Conservation (phyloP, 306 rosid genomes). For the Benincasa hispida region DNA sequence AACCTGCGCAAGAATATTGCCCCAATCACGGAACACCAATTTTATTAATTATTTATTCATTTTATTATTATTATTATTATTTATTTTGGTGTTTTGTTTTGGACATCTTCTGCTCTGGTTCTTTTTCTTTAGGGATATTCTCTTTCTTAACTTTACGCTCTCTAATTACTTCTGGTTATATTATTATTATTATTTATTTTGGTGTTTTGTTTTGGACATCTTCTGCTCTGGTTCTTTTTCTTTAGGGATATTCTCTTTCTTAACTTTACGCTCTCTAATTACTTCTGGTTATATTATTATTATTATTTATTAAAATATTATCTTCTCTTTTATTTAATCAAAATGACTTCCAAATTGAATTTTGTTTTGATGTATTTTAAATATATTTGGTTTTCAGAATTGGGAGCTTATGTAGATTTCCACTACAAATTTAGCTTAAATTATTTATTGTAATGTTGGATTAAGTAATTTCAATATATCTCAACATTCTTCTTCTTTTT, state of each 20-base stretch:
- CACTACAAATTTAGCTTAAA: not conserved
- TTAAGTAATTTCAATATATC: no score
- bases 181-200: not conserved
- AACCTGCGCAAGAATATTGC: conserved; percentile 5
- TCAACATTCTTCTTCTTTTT: no score
- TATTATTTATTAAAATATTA: not conserved
- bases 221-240: conserved; percentile 5
- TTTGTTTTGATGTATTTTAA: not conserved
- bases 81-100: not conserved
- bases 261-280: not conserved
- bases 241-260: not conserved
- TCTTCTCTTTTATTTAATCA: not conserved
- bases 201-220: not conserved
- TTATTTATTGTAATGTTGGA: not conserved
- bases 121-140: conserved; percentile 7
- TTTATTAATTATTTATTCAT: not conserved
- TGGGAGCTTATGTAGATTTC: not conserved
- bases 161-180: not conserved
- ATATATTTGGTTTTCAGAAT: not conserved
- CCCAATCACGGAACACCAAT: conserved; percentile 2
- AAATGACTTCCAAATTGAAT: not conserved
- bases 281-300: not conserved
- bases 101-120: not conserved
- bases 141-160: not conserved
- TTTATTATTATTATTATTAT: no score